Evolutionary conservation across 2,329 filamentous ascomycete species (phyloP).

Genomic region (Penicillium sp.): DNA sequence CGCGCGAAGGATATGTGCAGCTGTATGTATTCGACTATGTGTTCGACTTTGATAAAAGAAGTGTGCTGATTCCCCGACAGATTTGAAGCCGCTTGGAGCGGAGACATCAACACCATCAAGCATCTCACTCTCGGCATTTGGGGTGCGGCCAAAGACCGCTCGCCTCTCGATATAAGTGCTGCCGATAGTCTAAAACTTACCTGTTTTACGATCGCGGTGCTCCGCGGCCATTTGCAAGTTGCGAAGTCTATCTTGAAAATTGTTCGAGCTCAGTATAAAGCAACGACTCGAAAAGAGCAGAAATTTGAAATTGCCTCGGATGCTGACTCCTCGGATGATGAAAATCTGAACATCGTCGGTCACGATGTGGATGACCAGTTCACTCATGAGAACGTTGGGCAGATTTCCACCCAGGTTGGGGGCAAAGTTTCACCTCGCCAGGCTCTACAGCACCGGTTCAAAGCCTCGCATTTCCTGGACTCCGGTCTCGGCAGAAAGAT

Average conservation of each 20-base stretch:
- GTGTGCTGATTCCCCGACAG: conserved; percentile 44
- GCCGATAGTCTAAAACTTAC: conserved; percentile 48
- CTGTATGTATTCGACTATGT: conserved; percentile 49
- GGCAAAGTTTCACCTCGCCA: conserved; percentile 53
- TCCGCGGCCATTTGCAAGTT: conserved; percentile 58
- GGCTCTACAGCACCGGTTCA: conserved; percentile 45
- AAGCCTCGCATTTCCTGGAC: conserved; percentile 24
- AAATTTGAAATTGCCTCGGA: conserved; percentile 30
- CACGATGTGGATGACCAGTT: conserved; percentile 61
- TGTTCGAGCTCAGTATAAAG: conserved; percentile 60
- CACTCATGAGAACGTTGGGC: conserved; percentile 70
- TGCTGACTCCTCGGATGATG: conserved; percentile 27
- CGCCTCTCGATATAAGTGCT: conserved; percentile 60
- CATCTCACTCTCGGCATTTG: conserved; percentile 25
- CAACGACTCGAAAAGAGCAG: conserved; percentile 48
- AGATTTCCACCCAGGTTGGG: conserved; percentile 62
- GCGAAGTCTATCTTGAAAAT: conserved; percentile 66
- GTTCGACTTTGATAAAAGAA: conserved; percentile 42
- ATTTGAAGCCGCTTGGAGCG: conserved; percentile 63
- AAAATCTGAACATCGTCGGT: conserved; percentile 33
- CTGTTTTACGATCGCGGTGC: conserved; percentile 63
- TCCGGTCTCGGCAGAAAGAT: not conserved
- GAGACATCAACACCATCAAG: conserved; percentile 58
- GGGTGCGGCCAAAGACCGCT: conserved; percentile 47
- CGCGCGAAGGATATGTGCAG: conserved; percentile 55